phyloP scores from a whole-genome alignment of 257 asterid genomes.

The Solanum infundibuliforme region DNA sequence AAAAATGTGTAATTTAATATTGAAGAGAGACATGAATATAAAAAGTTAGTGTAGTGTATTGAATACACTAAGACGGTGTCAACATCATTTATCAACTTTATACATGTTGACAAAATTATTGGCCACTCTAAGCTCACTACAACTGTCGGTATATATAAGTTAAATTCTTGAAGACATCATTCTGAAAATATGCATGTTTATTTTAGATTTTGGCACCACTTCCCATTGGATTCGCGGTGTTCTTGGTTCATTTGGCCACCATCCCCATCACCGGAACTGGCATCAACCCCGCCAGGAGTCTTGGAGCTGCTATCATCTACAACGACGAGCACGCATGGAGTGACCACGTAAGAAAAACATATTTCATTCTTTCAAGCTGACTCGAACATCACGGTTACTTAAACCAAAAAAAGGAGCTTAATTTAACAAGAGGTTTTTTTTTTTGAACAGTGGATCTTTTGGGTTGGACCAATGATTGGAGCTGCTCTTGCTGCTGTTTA shows the following conservation, averaged over 20 bases:
- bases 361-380: not conserved
- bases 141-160: rapidly evolving
- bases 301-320: conserved; percentile 64
- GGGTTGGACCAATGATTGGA: conserved; percentile 67
- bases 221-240: conserved; percentile 63
- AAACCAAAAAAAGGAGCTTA: not conserved
- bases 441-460: conserved; percentile 42
- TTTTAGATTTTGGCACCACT: conserved; percentile 46
- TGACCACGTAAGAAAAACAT: conserved; percentile 23
- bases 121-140: not conserved
- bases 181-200: not conserved
- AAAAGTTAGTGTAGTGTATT: no score
- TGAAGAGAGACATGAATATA: no score
- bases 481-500: conserved; percentile 50
- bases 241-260: conserved; percentile 70
- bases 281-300: conserved; percentile 76
- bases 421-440: not conserved
- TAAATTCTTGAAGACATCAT: not conserved
- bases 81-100: not conserved
- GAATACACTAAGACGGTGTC: no score
- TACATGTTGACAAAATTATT: not conserved
- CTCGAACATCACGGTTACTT: not conserved
- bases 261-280: conserved; percentile 79
- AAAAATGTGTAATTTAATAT: no score
- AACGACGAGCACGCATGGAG: conserved; percentile 31